Conservation (phyloP, 176 grass and related monocot species). For the Saccharum officinarum region DNA sequence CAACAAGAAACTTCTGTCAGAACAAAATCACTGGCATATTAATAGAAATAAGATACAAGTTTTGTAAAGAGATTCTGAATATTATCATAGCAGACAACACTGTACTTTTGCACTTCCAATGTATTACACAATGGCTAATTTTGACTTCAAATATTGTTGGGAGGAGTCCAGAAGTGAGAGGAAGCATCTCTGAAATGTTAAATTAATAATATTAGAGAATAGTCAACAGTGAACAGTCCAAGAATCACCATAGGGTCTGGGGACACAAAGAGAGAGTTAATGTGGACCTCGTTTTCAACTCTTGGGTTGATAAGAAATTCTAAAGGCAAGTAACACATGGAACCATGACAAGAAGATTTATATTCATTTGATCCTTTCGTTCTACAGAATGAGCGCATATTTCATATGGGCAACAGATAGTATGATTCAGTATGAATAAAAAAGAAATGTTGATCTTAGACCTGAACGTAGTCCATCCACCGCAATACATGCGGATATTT, state of each 20-base stretch:
- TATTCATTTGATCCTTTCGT: background rate
- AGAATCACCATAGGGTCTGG: background rate
- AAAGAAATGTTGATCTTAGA: slow-evolving; percentile 30
- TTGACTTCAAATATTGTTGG: background rate
- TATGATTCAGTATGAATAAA: slow-evolving; percentile 8
- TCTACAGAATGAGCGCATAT: background rate
- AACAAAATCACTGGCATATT: slow-evolving; percentile 1
- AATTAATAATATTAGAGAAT: background rate
- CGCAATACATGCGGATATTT: slow-evolving; percentile 70
- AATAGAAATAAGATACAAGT: background rate
- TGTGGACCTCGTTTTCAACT: slow-evolving; percentile 1
- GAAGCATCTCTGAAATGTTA: background rate
- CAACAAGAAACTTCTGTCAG: background rate
- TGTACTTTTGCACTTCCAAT: background rate
- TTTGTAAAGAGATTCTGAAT: slow-evolving; percentile 14
- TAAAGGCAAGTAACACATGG: background rate
- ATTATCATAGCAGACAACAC: background rate
- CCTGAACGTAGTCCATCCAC: slow-evolving; percentile 98
- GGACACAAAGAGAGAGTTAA: background rate
- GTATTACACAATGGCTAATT: background rate
- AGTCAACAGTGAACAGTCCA: background rate
- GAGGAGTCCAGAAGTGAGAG: background rate
- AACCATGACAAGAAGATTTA: slow-evolving; percentile 2
- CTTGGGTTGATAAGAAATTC: background rate
- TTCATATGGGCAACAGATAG: slow-evolving; percentile 23